Evolutionary conservation across 768 basidiomycete species (phyloP).

Genomic region (Boletellus emodensis): DNA sequence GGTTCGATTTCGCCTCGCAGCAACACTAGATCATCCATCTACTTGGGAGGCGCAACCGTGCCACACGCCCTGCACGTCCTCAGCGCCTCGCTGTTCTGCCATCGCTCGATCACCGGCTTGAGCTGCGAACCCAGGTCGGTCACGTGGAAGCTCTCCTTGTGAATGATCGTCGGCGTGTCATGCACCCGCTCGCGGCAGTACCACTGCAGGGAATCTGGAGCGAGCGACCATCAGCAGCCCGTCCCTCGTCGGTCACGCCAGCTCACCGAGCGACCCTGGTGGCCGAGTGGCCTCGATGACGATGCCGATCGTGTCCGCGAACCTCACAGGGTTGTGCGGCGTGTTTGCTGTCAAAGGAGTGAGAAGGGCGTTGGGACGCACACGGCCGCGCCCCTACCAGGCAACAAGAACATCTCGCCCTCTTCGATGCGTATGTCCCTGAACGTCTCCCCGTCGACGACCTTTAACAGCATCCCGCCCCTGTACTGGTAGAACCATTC

Average conservation of each 20-base stretch:
- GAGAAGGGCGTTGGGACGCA: not conserved
- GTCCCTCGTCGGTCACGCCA: not conserved
- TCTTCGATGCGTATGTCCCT: slow-evolving; percentile 87
- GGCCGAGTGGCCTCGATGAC: slow-evolving; percentile 88
- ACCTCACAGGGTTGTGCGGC: slow-evolving; percentile 93
- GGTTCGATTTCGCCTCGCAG: too few species aligned
- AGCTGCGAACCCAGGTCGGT: slow-evolving; percentile 91
- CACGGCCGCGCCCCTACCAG: slow-evolving; percentile 50
- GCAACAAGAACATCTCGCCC: slow-evolving; percentile 95
- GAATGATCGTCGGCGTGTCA: slow-evolving; percentile 64
- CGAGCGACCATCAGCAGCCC: not conserved
- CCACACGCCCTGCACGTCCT: slow-evolving; percentile 76
- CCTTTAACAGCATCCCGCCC: slow-evolving; percentile 85
- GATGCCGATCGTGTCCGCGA: slow-evolving; percentile 84
- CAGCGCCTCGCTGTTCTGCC: slow-evolving; percentile 64
- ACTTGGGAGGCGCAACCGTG: slow-evolving; percentile 54
- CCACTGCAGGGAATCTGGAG: slow-evolving; percentile 92
- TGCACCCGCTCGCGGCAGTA: slow-evolving; percentile 73
- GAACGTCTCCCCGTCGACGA: slow-evolving; percentile 77
- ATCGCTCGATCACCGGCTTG: slow-evolving; percentile 84
- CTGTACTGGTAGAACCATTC: slow-evolving; percentile 99
- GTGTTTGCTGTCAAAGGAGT: slow-evolving; percentile 74
- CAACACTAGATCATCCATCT: too few species aligned
- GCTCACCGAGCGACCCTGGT: slow-evolving; percentile 63
- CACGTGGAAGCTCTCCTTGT: slow-evolving; percentile 83